Percentiles rank a stretch among this genome's conserved stretches.
Conservation (phyloP, 2,329 filamentous ascomycete genomes). For the Fusarium zealandicum region DNA sequence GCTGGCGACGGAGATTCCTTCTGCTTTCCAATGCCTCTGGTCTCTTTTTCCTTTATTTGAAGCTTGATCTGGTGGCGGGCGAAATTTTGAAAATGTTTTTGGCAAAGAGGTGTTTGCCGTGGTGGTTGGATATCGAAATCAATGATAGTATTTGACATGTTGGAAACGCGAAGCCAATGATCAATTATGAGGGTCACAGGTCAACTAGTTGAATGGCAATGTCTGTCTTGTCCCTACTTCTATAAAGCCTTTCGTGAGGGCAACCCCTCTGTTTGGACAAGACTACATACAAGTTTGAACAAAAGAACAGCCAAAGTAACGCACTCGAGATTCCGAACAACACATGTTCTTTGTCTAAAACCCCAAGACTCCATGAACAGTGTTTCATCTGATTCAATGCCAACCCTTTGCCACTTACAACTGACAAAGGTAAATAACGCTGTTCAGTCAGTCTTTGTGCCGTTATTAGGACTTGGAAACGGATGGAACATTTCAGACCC, state of each 20-base stretch:
- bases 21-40: not conserved
- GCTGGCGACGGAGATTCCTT: not conserved
- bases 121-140: not conserved
- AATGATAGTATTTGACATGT: not conserved
- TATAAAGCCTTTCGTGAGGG: not conserved
- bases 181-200: not conserved
- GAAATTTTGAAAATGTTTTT: conserved; percentile 8
- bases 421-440: no score
- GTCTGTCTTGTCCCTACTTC: not conserved
- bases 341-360: no score
- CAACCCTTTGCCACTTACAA: no score
- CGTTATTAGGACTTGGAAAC: no score
- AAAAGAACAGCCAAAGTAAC: no score
- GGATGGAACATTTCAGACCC: no score
- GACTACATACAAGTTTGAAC: no score
- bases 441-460: no score
- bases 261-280: no score
- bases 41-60: not conserved
- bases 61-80: not conserved
- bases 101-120: conserved; percentile 6
- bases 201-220: not conserved
- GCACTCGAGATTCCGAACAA: no score
- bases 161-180: not conserved
- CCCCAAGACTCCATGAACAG: no score
- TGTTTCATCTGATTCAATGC: no score